Evolutionary conservation across 179 eudicot species (phyloP).

Genomic region (Beta corolliflora): DNA sequence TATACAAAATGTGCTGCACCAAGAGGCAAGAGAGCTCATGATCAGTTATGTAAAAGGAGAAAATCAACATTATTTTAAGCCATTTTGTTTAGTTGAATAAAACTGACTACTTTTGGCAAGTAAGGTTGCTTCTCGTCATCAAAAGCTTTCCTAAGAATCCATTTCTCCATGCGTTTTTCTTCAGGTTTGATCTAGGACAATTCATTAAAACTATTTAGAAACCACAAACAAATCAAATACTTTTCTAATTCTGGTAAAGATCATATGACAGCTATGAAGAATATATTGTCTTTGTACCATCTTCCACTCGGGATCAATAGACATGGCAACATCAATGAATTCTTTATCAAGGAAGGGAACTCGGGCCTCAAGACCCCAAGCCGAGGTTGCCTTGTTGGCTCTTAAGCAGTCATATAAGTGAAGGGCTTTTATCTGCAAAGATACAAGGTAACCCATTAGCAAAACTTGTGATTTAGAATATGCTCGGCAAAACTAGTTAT

Average conservation of each 20-base stretch:
- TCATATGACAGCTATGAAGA: too few species aligned
- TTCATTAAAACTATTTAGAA: background rate
- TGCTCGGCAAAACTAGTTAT: too few species aligned
- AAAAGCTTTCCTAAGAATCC: constrained; percentile 85
- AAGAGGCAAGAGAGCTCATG: too few species aligned
- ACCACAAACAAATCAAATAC: too few species aligned
- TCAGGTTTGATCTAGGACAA: constrained; percentile 60
- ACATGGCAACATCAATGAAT: constrained; percentile 76
- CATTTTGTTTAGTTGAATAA: background rate
- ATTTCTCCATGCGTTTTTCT: constrained; percentile 76
- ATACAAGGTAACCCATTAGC: background rate
- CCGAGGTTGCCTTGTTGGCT: constrained; percentile 89
- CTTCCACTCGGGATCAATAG: constrained; percentile 88
- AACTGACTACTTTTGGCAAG: constrained; percentile 63
- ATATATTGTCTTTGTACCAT: constrained; percentile 47
- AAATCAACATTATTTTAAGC: background rate
- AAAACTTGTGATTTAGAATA: too few species aligned
- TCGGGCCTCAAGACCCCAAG: constrained; percentile 97
- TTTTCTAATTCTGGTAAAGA: background rate
- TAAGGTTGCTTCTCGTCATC: constrained; percentile 84
- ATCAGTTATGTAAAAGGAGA: background rate
- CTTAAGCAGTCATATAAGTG: constrained; percentile 87
- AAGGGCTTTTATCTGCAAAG: constrained; percentile 78
- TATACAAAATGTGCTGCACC: constrained; percentile 77
- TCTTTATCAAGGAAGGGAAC: constrained; percentile 92